Evolutionary conservation across 2,329 filamentous ascomycete genomes (phyloP).

Genomic region (Trichoderma arundinaceum): DNA sequence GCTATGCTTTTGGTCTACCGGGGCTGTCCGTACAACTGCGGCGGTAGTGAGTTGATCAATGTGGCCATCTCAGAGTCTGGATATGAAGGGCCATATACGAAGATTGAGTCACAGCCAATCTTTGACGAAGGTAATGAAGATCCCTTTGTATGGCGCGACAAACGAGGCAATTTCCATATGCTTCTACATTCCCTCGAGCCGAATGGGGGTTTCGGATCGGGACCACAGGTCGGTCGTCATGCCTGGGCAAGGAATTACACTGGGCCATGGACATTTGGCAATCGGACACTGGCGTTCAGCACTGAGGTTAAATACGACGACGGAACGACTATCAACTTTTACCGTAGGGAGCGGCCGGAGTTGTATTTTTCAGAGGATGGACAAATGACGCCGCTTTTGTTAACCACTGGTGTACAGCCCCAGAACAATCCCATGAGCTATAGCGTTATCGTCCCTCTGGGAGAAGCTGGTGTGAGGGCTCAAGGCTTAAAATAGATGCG

Average conservation of each 20-base stretch:
- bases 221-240: slow-evolving; percentile 41
- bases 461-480: slow-evolving; percentile 34
- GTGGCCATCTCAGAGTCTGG: slow-evolving; percentile 33
- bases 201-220: slow-evolving; percentile 38
- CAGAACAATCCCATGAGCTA: slow-evolving; percentile 39
- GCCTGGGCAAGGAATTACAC: slow-evolving; percentile 39
- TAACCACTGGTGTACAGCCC: slow-evolving; percentile 55
- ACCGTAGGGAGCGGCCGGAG: slow-evolving; percentile 55
- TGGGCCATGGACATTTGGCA: slow-evolving; percentile 42
- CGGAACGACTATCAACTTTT: slow-evolving; percentile 47
- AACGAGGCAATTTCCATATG: slow-evolving; percentile 43
- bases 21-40: slow-evolving; percentile 34
- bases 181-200: slow-evolving; percentile 43
- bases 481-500: slow-evolving; percentile 8
- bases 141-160: slow-evolving; percentile 45
- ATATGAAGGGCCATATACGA: slow-evolving; percentile 33
- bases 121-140: slow-evolving; percentile 39
- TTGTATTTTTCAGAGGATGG: slow-evolving; percentile 55
- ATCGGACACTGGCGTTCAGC: slow-evolving; percentile 39
- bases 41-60: slow-evolving; percentile 34
- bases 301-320: slow-evolving; percentile 46
- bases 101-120: slow-evolving; percentile 34
- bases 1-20: slow-evolving; percentile 36
- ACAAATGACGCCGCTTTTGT: slow-evolving; percentile 52
- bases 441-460: slow-evolving; percentile 38